Percentiles rank a stretch among this genome's conserved stretches.
phyloP scores from a whole-genome alignment of 2,329 filamentous ascomycete species.

The Sclerotinia minor region DNA sequence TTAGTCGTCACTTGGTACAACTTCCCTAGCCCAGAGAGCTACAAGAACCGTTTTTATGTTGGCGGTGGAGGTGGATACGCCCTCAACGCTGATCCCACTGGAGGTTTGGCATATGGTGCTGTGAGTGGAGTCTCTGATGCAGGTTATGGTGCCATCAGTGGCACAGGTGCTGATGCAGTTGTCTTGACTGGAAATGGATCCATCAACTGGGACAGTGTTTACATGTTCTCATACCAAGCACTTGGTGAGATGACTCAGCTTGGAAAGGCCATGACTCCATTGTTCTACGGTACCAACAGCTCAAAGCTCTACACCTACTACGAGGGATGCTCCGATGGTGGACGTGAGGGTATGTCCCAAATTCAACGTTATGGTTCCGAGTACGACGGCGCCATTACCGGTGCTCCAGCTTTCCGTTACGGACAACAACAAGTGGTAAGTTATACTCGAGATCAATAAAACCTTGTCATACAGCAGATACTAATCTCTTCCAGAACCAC shows the following conservation, averaged over 20 bases:
- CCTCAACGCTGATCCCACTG: slow-evolving; percentile 43
- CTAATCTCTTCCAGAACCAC: background rate
- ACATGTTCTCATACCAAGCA: slow-evolving; percentile 46
- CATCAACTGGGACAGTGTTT: slow-evolving; percentile 42
- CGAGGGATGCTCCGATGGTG: slow-evolving; percentile 50
- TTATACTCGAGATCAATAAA: background rate
- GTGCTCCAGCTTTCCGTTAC: slow-evolving; percentile 50
- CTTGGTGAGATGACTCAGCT: slow-evolving; percentile 44
- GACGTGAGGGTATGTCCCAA: slow-evolving; percentile 52
- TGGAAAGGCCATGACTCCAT: slow-evolving; percentile 47
- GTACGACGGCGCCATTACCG: slow-evolving; percentile 49
- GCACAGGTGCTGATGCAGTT: slow-evolving; percentile 43
- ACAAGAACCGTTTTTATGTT: slow-evolving; percentile 49
- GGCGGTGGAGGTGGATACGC: slow-evolving; percentile 50
- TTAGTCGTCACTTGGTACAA: slow-evolving; percentile 45
- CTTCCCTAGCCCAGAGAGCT: slow-evolving; percentile 47
- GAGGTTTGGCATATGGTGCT: slow-evolving; percentile 49
- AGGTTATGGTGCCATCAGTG: slow-evolving; percentile 50
- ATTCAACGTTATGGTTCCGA: slow-evolving; percentile 45
- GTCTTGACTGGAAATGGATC: slow-evolving; percentile 40
- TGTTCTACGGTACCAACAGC: slow-evolving; percentile 44
- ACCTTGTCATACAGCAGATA: background rate
- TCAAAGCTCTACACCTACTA: slow-evolving; percentile 32
- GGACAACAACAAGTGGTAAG: slow-evolving; percentile 47
- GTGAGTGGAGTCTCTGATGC: slow-evolving; percentile 51